Percentiles rank a stretch among this genome's conserved stretches.
These are phyloP conservation scores for Sisymbrium altissimum DNA, from an alignment of 345 rosid species.

Conservation along the genomic window DNA sequence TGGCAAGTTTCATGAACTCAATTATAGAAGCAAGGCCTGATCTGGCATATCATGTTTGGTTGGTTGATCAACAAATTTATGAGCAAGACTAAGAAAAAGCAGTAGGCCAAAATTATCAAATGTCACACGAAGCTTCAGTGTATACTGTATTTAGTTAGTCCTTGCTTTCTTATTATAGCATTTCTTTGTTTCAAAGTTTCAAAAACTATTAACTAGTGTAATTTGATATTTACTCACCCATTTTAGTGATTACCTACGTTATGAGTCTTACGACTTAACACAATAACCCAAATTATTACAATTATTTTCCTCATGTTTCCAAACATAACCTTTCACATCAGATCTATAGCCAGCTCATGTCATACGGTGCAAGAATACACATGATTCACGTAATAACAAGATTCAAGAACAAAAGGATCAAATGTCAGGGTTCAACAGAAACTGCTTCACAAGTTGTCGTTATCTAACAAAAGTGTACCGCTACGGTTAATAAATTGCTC, in stretches of 20 bases:
- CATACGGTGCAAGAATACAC: background rate
- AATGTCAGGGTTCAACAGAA: background rate
- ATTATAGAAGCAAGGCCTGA: background rate
- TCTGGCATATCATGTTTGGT: background rate
- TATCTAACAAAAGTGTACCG: conserved; percentile 1
- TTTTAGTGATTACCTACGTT: no score
- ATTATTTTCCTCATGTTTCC: background rate
- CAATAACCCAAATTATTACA: no score
- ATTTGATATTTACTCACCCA: no score
- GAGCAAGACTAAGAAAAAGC: background rate
- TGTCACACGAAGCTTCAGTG: background rate
- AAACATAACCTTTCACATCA: background rate
- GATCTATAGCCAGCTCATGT: background rate
- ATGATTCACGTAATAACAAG: background rate
- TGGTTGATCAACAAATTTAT: no score
- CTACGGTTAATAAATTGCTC: conserved; percentile 6
- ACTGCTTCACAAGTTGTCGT: conserved; percentile 13
- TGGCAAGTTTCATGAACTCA: background rate
- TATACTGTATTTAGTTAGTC: no score
- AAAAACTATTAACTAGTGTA: no score
- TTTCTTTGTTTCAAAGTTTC: no score
- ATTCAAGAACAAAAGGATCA: conserved; percentile 2
- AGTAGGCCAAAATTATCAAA: background rate
- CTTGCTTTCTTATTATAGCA: no score
- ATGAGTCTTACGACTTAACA: no score